phyloP scores from a whole-genome alignment of 2,329 filamentous ascomycete genomes.

The Pezicula carpinea region DNA sequence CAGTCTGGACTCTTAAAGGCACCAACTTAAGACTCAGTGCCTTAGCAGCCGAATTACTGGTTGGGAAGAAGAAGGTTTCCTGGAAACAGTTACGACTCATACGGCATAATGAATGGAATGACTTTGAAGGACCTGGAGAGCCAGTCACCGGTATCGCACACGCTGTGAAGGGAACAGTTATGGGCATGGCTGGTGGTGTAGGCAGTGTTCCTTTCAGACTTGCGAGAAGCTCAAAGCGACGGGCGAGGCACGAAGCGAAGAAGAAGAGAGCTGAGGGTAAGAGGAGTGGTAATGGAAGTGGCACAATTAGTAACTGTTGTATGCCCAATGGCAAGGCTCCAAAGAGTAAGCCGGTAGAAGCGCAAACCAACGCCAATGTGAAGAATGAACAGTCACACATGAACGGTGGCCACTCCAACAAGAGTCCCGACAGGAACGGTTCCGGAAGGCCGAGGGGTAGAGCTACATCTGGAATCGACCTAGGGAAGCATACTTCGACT shows the following conservation, averaged over 20 bases:
- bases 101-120: constrained; percentile 69
- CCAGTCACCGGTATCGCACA: constrained; percentile 63
- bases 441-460: background rate
- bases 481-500: background rate
- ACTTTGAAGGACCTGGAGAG: constrained; percentile 71
- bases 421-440: background rate
- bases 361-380: background rate
- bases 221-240: constrained; percentile 51
- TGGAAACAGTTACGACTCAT: constrained; percentile 61
- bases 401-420: too few relatives aligned
- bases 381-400: background rate
- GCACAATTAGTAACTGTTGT: background rate
- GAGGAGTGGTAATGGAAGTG: constrained; percentile 12
- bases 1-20: constrained; percentile 61
- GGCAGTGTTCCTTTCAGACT: constrained; percentile 59
- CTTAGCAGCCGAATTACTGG: constrained; percentile 60
- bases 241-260: constrained; percentile 45
- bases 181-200: constrained; percentile 57
- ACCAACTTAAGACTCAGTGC: constrained; percentile 57
- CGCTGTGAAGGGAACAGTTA: constrained; percentile 54
- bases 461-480: background rate
- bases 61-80: constrained; percentile 53
- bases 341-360: background rate
- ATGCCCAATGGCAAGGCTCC: background rate
- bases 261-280: constrained; percentile 24